phyloP scores from a whole-genome alignment of 805 yeast species.

The Ogataea populi-albae region DNA sequence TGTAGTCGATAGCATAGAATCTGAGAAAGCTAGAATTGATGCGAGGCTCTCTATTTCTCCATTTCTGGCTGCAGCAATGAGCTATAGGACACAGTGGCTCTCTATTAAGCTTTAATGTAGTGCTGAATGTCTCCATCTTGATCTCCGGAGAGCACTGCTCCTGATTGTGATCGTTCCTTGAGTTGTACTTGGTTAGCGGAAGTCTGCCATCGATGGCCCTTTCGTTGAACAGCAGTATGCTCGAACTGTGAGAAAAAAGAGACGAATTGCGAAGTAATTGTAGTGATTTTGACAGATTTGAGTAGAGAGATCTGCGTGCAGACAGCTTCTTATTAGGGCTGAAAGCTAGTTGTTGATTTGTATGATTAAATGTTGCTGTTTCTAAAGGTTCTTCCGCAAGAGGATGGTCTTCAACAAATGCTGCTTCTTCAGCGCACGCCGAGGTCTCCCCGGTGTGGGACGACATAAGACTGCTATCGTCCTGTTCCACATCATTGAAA shows the following conservation, averaged over 20 bases:
- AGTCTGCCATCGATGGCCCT: constrained; percentile 16
- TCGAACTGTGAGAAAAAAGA: constrained; percentile 8
- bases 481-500: constrained; percentile 7
- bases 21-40: constrained; percentile 48
- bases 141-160: constrained; percentile 3
- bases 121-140: constrained; percentile 16
- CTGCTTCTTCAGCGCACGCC: constrained; percentile 5
- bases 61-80: background rate
- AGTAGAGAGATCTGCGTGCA: constrained; percentile 9
- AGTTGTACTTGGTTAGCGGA: constrained; percentile 5
- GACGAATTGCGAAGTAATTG: constrained; percentile 11
- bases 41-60: constrained; percentile 42
- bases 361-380: background rate
- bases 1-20: constrained; percentile 48
- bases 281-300: constrained; percentile 12
- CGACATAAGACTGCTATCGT: constrained; percentile 9
- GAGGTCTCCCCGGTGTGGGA: constrained; percentile 4
- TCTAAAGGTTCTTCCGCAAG: constrained; percentile 4
- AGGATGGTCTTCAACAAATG: constrained; percentile 10
- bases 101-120: constrained; percentile 5
- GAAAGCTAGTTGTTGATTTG: background rate
- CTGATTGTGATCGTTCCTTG: constrained; percentile 3
- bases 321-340: constrained; percentile 4
- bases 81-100: no score
- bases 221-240: constrained; percentile 16